Evolutionary conservation across 2,329 filamentous ascomycete species (phyloP), one percentile per base, ranked within the genome.

Genomic region (Orbilia javanica): DNA sequence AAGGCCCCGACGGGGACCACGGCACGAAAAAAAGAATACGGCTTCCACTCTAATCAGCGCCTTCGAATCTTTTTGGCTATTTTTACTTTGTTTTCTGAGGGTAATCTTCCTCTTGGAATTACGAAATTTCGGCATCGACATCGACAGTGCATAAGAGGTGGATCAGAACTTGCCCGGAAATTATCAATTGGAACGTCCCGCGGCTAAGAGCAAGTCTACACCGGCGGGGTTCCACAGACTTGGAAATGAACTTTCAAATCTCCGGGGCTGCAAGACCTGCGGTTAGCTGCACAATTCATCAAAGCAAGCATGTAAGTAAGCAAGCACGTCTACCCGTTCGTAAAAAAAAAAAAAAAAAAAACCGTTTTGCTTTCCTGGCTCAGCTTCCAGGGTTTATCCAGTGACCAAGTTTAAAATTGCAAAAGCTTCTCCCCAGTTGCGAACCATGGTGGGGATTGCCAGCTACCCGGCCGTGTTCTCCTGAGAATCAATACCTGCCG

Each of bases 221-320:
- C 22, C 39, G 22, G 60, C 68, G 55, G 71, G 72, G 72, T 76
- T 69, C 72, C 72, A 65, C 18, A 52, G 57, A n/a, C 57, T 65
- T 76, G 65, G 72, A 69, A 76, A 76, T 69, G 22, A 48, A 70
- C 39, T 15, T 69, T 62, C 71, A 75, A 75, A 75, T 75, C 64
- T 75, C 71, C 71, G 71, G 71, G 63, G 31, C 39, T 64, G 64
- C 53, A 75, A 44, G 34, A 42, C 25, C 20, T 34, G 39, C 46
- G 55, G 55, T 31, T 53, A 55, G 48, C 64, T 53, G 64, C 64
- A 55, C 46, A 42, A n/a, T 44, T 20, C 34, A 53, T 34, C 31
- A 46, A 60, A 18, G 50, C 31, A 60, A 10, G 10, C 13, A 36
- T 13, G n/a, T n/a, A n/a, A n/a, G n/a, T n/a, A n/a, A 2, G 46